Evolutionary conservation across 1,284 basidiomycete species (phyloP).

Genomic region (Entoloma clypeatum): DNA sequence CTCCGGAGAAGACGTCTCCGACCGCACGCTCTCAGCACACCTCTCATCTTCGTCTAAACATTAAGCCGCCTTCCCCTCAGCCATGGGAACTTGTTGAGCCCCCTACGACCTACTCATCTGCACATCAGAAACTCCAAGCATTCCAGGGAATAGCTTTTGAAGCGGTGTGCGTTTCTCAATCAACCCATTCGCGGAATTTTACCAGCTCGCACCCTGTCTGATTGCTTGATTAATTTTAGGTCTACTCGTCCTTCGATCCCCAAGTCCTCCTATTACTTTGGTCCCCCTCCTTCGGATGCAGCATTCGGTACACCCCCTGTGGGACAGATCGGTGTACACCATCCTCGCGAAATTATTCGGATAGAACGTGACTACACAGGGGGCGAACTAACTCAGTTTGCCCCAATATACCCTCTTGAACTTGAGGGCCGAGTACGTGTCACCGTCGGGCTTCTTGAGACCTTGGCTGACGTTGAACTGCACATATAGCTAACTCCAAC

Average conservation of each 20-base stretch:
- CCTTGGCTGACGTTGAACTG: conserved; percentile 11
- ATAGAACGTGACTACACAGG: conserved; percentile 80
- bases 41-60: conserved; percentile 32
- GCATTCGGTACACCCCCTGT: conserved; percentile 73
- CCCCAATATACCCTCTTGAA: conserved; percentile 77
- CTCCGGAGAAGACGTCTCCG: conserved; percentile 22
- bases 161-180: conserved; percentile 26
- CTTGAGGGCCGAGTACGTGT: conserved; percentile 73
- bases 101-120: conserved; percentile 37
- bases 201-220: not conserved
- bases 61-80: conserved; percentile 46
- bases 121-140: conserved; percentile 31
- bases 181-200: conserved; percentile 4
- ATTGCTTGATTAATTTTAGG: conserved; percentile 24
- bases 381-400: conserved; percentile 78
- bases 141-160: conserved; percentile 30
- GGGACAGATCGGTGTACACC: conserved; percentile 78
- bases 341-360: conserved; percentile 81
- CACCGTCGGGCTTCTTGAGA: conserved; percentile 9
- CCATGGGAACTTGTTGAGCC: conserved; percentile 59
- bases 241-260: conserved; percentile 54
- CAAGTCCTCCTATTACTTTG: conserved; percentile 77
- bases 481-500: conserved; percentile 70
- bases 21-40: conserved; percentile 23
- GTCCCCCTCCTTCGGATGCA: conserved; percentile 67